Base-by-base conservation (phyloP, 2,329 filamentous ascomycete species). In the Microcera coccophila region DNA sequence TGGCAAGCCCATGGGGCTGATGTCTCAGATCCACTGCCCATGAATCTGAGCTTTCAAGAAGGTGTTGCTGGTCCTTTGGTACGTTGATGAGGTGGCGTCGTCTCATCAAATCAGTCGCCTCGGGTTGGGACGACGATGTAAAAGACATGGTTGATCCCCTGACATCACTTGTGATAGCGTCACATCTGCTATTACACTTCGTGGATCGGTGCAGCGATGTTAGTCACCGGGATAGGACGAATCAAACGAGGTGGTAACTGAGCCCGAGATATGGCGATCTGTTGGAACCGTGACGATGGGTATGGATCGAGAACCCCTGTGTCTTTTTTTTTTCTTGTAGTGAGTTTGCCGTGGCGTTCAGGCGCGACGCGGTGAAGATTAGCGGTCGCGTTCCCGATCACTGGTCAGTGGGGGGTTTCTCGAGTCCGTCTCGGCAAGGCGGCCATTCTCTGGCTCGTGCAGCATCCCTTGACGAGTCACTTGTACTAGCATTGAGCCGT, bases 41-140 rank as follows among this genome's bases (percentile, higher is more conserved):
- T 2, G 70, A 61, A 39, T 62, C 57, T 3, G 57, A 38, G 1
- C 51, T 42, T 2, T 65, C 60, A 1, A 74, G 55, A 2, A 74
- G 53, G 4, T 41, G 39, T 19, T 58, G 58, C 48, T 75, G 73
- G 31, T 70, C 63, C 14, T 55, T 60, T 1, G 69, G 66, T 5
- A 74, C 60, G 18, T 42, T 60, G 15, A 61, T 45, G 16, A 62
- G 47, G 11, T 47, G 60, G 5, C 57, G 59, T 10, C 55, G 60
- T 34, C 50, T 34, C 32, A 66, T 47, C 26, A 61, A 46, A 24
- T 53, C 48, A 26, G 42, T 28, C 19, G 62, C 29, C 35, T 54
- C 53, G 39, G 53, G 53, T 28, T 36, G 34, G 38, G 59, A 50
- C 38, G 55, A 53, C 21, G 55, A 45, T 17, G 44, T 19, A 41